Base-by-base conservation (phyloP, 1,139 yeast species). In the Yamadazyma sp. region DNA sequence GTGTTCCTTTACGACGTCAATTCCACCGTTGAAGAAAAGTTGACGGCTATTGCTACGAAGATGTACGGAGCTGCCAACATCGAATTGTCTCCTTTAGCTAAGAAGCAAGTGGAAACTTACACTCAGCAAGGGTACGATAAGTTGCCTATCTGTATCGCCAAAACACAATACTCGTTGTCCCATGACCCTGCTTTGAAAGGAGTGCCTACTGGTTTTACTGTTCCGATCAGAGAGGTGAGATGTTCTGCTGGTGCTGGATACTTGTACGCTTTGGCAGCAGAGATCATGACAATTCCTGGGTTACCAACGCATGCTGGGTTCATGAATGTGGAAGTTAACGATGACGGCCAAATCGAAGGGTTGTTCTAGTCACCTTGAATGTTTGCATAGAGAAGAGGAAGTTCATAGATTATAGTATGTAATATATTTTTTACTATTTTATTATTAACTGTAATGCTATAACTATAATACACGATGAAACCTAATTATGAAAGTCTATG, bases 161-260 rank as follows among this genome's bases (percentile, higher is more conserved):
- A 85, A 67, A 85, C 94, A 1, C 94, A 85, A 62, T 85, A 85
- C 64, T 84, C 92, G 1, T 69, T 85, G 53, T 83, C 91, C 5
- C 92, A 84, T 55, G 92, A 85, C 62, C 85, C 92, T 33, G 68
- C 79, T n/a, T 71, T 84, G 59, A 85, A 85, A 64, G 91, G 91
- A 58, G 92, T 83, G 39, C 94, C 94, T 53, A 76, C 80, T 16
- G 91, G 83, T 2, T 85, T 84, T 64, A 81, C 79, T 17, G 80
- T 85, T 61, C 92, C 94, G 45, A 81, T 85, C 49, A 76, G 89
- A 66, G 94, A 85, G 55, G 83, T 85, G 38, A 79, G 87, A 64
- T 81, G 87, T 45, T 81, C 87, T 38, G 83, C 86, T 42, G 92
- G 94, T 62, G 92, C 92, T 37, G 92, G 92, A 4, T 85, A 85